phyloP scores from a whole-genome alignment of 176 grass and related monocot genomes.

The Raddia guianensis region DNA sequence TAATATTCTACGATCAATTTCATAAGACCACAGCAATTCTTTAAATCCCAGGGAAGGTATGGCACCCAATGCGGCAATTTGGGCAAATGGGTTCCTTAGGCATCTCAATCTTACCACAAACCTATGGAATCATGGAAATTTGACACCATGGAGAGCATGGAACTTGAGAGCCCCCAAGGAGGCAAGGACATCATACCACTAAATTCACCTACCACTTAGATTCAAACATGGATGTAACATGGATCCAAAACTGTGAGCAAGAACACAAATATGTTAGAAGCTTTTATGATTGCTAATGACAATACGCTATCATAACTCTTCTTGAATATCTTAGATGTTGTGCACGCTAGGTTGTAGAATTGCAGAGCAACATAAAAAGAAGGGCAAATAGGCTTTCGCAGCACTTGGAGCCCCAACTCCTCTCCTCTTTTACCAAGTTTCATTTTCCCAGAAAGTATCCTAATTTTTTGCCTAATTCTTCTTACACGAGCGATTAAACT shows the following conservation, averaged over 20 bases:
- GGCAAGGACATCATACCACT: background rate
- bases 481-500: too few species aligned
- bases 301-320: background rate
- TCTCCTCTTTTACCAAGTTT: too few species aligned
- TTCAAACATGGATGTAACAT: background rate
- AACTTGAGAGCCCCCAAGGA: background rate
- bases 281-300: constrained; percentile 2
- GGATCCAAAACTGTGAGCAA: background rate
- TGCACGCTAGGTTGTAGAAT: too few species aligned
- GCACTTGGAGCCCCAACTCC: background rate
- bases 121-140: background rate
- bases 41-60: background rate
- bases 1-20: background rate
- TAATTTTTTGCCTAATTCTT: too few species aligned
- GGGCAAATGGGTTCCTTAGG: background rate
- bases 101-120: background rate
- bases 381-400: background rate
- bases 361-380: too few species aligned
- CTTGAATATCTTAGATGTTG: background rate
- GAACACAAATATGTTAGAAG: background rate
- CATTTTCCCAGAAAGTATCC: too few species aligned
- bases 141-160: background rate
- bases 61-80: background rate
- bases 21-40: background rate
- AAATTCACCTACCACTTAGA: background rate